Evolutionary conservation across 768 basidiomycete genomes (phyloP).

Genomic region (Lanmaoa pseudosensibilis): DNA sequence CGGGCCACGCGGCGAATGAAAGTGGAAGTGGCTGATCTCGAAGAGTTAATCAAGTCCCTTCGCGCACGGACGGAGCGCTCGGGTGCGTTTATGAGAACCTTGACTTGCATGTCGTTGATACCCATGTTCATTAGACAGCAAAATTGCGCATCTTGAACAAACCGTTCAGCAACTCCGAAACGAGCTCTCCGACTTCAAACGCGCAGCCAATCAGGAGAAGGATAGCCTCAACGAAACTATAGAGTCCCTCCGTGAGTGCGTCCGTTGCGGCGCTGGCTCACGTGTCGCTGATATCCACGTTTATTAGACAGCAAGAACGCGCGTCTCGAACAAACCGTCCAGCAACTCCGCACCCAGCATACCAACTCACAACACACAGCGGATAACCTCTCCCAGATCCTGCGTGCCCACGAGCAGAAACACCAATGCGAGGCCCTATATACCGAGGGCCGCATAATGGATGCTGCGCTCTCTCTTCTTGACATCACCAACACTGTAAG

Average conservation of each 20-base stretch:
- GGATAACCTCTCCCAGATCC: neutral
- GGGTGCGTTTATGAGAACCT: neutral
- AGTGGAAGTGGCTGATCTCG: too few relatives aligned
- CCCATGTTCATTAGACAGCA: neutral
- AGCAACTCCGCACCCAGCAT: neutral
- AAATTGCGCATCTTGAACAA: neutral
- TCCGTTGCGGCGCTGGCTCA: neutral
- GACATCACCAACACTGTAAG: too few relatives aligned
- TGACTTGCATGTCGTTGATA: neutral
- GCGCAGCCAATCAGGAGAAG: neutral
- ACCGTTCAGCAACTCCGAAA: neutral
- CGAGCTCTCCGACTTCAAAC: neutral
- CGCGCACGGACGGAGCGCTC: neutral
- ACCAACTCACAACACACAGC: neutral
- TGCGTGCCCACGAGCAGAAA: conserved; percentile 1
- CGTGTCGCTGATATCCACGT: neutral
- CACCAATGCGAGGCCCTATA: conserved; percentile 8
- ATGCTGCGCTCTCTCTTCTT: too few relatives aligned
- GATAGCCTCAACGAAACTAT: neutral
- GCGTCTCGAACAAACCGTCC: neutral
- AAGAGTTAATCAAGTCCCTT: too few relatives aligned
- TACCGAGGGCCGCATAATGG: too few relatives aligned
- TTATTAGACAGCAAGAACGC: neutral
- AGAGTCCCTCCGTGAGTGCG: neutral
- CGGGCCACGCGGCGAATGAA: too few relatives aligned